Evolutionary conservation across 1,284 basidiomycete species (phyloP).

Genomic region (Coriolopsis trogii): DNA sequence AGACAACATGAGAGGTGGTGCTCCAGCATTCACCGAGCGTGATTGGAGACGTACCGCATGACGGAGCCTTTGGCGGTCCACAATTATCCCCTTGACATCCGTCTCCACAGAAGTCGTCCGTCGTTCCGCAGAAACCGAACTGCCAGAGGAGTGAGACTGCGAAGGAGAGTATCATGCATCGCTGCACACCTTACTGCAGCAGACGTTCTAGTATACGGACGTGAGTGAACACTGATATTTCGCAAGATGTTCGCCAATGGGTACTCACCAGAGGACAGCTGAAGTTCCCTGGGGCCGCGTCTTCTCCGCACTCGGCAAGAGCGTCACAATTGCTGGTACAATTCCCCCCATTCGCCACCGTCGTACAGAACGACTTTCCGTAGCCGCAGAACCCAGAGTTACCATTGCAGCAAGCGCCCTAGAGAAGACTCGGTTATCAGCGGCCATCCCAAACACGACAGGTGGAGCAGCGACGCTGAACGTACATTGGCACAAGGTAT

Average conservation of each 20-base stretch:
- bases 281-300: slow-evolving; percentile 13
- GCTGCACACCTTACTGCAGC: slow-evolving; percentile 17
- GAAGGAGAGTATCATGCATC: neutral
- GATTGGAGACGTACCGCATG: neutral
- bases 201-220: too few relatives aligned
- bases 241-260: too few relatives aligned
- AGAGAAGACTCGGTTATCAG: too few relatives aligned
- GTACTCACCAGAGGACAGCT: slow-evolving; percentile 20
- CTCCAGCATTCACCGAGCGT: too few relatives aligned
- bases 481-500: too few relatives aligned
- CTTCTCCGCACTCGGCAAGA: slow-evolving; percentile 17
- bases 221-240: too few relatives aligned
- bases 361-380: neutral
- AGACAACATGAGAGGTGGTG: too few relatives aligned
- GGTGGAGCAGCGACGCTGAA: too few relatives aligned
- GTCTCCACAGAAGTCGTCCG: slow-evolving; percentile 15
- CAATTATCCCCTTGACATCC: slow-evolving; percentile 4
- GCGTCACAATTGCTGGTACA: slow-evolving; percentile 17
- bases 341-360: slow-evolving; percentile 2
- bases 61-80: neutral
- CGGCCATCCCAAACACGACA: too few relatives aligned
- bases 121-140: slow-evolving; percentile 6
- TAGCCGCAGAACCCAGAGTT: slow-evolving; percentile 8
- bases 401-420: slow-evolving; percentile 1
- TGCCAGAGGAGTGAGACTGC: neutral